These are phyloP conservation scores for Fusarium beomiforme DNA, from an alignment of 2,329 filamentous ascomycete genomes.

Conservation along the genomic window DNA sequence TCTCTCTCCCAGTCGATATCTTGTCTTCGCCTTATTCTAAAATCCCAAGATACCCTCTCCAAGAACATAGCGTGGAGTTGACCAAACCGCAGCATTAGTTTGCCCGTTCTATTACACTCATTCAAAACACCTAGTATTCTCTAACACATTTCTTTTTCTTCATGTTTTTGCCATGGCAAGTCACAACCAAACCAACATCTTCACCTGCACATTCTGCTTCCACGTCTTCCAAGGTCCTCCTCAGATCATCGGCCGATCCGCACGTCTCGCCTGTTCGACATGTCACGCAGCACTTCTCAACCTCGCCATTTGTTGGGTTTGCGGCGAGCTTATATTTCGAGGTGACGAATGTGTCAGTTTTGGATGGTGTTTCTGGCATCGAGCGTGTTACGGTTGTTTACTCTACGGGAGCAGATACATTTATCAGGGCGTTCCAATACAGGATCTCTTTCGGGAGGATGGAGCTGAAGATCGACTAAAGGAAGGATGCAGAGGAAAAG, in stretches of 20 bases:
- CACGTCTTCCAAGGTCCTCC: slow-evolving; percentile 50
- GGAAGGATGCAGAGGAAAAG: slow-evolving; percentile 42
- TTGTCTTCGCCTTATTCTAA: background rate
- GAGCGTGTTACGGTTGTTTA: slow-evolving; percentile 65
- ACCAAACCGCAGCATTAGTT: background rate
- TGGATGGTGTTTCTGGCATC: slow-evolving; percentile 71
- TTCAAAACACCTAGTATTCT: background rate
- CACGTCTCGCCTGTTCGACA: slow-evolving; percentile 58
- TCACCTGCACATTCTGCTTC: slow-evolving; percentile 68
- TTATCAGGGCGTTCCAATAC: slow-evolving; percentile 48
- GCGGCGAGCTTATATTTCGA: slow-evolving; percentile 63
- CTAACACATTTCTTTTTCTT: background rate
- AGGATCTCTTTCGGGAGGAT: slow-evolving; percentile 46
- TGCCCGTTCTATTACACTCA: background rate
- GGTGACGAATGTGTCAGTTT: slow-evolving; percentile 66
- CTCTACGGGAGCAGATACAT: slow-evolving; percentile 58
- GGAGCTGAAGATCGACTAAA: background rate
- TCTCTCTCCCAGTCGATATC: background rate
- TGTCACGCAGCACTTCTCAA: slow-evolving; percentile 62
- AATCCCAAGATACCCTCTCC: background rate
- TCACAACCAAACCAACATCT: slow-evolving; percentile 42
- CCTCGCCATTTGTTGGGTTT: slow-evolving; percentile 67
- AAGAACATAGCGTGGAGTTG: too few relatives aligned
- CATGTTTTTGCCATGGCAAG: slow-evolving; percentile 18
- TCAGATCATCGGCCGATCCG: slow-evolving; percentile 56